A percentile compares a stretch with the other conserved stretches of the same genome.
Conservation (phyloP, 1,284 basidiomycete genomes). For the Abortiporus biennis region DNA sequence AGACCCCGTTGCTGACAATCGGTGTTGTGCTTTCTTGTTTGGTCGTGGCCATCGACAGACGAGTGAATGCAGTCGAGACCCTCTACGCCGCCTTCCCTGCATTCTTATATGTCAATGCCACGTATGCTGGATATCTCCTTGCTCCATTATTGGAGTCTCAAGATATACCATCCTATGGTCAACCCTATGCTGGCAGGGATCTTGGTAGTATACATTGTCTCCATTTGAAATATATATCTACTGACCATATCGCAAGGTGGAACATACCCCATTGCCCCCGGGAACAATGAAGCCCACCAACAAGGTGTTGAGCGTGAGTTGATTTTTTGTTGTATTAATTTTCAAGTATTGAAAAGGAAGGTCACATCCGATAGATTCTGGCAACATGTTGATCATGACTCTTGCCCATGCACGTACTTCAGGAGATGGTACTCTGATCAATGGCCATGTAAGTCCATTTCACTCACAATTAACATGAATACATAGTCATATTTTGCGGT, state of each 20-base stretch:
- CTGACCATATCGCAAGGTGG: conserved; percentile 7
- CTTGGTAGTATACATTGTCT: conserved; percentile 28
- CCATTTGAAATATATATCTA: background rate
- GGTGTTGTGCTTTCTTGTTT: conserved; percentile 7
- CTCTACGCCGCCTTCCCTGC: conserved; percentile 39
- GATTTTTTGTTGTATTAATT: too few relatives aligned
- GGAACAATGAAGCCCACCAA: conserved; percentile 14
- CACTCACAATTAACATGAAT: background rate
- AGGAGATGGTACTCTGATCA: conserved; percentile 45
- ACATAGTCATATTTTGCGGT: background rate
- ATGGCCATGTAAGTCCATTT: conserved; percentile 34
- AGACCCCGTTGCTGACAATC: too few relatives aligned
- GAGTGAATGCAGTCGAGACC: conserved; percentile 40
- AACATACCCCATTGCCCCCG: conserved; percentile 21
- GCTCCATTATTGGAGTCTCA: conserved; percentile 37
- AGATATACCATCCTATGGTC: conserved; percentile 18
- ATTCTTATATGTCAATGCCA: conserved; percentile 37
- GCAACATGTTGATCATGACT: conserved; percentile 74
- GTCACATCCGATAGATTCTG: conserved; percentile 30
- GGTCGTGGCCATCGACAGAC: conserved; percentile 17
- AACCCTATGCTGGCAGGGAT: conserved; percentile 30
- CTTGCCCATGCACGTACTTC: conserved; percentile 59
- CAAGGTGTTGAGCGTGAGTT: conserved; percentile 22
- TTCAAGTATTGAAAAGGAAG: too few relatives aligned
- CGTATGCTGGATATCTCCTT: conserved; percentile 31